Evolutionary conservation across 345 rosid genomes (phyloP).

Genomic region (Zanthoxylum bungeanum): DNA sequence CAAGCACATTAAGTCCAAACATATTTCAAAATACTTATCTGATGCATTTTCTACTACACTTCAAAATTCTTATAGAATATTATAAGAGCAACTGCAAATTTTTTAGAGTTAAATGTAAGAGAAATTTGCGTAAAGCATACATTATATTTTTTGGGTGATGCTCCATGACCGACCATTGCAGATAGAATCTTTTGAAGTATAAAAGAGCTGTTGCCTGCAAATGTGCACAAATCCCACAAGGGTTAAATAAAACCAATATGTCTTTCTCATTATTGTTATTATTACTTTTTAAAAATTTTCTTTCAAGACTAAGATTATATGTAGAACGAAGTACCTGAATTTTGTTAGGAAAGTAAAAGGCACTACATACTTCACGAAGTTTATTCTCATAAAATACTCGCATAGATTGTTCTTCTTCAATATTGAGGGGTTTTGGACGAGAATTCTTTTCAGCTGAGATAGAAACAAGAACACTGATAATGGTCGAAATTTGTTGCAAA

Average conservation of each 20-base stretch:
- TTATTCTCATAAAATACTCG: conserved; percentile 84
- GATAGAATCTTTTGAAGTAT: conserved; percentile 93
- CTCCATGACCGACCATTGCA: conserved; percentile 99
- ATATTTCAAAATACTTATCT: not conserved
- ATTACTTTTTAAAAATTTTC: too few species aligned
- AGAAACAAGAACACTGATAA: conserved; percentile 5
- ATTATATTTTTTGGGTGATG: conserved; percentile 93
- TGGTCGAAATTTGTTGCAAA: not conserved
- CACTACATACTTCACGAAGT: conserved; percentile 94
- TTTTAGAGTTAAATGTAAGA: conserved; percentile 4
- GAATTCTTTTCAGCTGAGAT: conserved; percentile 73
- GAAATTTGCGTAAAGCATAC: conserved; percentile 41
- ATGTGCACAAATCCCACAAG: conserved; percentile 18
- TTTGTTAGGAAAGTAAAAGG: conserved; percentile 93
- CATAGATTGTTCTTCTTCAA: conserved; percentile 91
- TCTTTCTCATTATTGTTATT: not conserved
- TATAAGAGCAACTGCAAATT: not conserved
- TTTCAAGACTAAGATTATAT: not conserved
- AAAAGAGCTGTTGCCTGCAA: conserved; percentile 91
- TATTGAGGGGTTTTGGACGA: conserved; percentile 68
- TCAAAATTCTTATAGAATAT: not conserved
- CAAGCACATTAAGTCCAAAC: not conserved
- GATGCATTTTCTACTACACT: not conserved
- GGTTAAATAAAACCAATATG: conserved; percentile 1
- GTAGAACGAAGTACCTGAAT: conserved; percentile 61